Percentiles rank a stretch among this genome's conserved stretches.
Evolutionary conservation across 2,329 filamentous ascomycete species (phyloP).

Genomic region (Elsinoe batatas): DNA sequence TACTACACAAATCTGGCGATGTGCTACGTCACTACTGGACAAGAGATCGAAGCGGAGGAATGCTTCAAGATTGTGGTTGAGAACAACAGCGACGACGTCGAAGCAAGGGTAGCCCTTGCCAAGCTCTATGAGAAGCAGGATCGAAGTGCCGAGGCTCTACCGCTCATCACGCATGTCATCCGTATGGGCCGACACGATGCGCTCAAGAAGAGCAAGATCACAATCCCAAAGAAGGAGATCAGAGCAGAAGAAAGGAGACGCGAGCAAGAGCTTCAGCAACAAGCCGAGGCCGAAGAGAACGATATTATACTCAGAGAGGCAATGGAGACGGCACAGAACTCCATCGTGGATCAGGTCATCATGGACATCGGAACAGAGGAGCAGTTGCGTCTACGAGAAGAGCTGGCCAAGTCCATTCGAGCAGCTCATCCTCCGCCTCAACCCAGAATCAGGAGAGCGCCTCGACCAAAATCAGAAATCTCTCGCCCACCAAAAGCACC

Average conservation of each 20-base stretch:
- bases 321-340: neutral
- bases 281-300: neutral
- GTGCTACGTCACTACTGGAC: slow-evolving; percentile 57
- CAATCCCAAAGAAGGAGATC: slow-evolving; percentile 6
- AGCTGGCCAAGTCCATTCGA: neutral
- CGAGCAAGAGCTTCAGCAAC: neutral
- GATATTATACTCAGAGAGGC: neutral
- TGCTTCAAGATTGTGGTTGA: slow-evolving; percentile 67
- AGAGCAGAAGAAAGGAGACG: slow-evolving; percentile 4
- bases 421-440: neutral
- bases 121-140: slow-evolving; percentile 68
- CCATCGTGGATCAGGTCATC: slow-evolving; percentile 6
- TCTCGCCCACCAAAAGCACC: neutral
- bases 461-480: neutral
- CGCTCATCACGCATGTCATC: slow-evolving; percentile 66
- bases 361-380: slow-evolving; percentile 2
- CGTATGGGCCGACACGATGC: slow-evolving; percentile 41
- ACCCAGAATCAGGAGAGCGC: neutral
- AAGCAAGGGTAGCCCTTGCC: slow-evolving; percentile 68
- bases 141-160: slow-evolving; percentile 64
- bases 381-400: neutral
- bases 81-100: slow-evolving; percentile 59
- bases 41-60: slow-evolving; percentile 61
- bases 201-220: slow-evolving; percentile 36
- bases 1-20: slow-evolving; percentile 49